A percentile compares a stretch with the other conserved stretches of the same genome.
Conservation (phyloP, 75 land plant genomes). For the Picea sitchensis region DNA sequence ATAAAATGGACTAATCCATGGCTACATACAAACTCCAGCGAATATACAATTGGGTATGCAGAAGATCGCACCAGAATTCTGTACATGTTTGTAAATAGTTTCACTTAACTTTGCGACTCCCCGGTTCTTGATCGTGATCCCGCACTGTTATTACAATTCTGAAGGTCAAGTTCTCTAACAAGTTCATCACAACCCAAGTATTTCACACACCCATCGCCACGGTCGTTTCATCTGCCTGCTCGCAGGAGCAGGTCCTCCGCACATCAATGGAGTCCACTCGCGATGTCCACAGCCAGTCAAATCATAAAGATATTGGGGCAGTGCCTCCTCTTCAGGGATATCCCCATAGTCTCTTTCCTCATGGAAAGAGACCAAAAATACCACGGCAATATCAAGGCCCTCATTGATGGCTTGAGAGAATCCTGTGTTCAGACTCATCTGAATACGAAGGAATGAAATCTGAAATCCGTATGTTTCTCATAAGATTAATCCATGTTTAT, state of each 20-base stretch:
- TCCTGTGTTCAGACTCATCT: constrained; percentile 52
- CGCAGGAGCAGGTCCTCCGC: constrained; percentile 72
- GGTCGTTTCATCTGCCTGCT: constrained; percentile 68
- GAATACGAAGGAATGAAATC: not conserved
- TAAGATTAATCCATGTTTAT: too few species aligned
- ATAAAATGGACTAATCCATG: too few species aligned
- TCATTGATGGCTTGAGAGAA: constrained; percentile 68
- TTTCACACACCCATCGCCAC: constrained; percentile 74
- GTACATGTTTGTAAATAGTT: too few species aligned
- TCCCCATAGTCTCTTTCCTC: constrained; percentile 62
- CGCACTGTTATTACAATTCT: too few species aligned
- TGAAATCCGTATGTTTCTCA: too few species aligned
- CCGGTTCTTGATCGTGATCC: too few species aligned
- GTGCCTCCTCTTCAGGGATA: constrained; percentile 55
- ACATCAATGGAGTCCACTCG: constrained; percentile 41
- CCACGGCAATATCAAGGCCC: constrained; percentile 85
- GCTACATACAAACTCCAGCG: too few species aligned
- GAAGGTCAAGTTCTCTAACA: constrained; percentile 82
- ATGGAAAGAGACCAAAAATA: constrained; percentile 73
- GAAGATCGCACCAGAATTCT: too few species aligned
- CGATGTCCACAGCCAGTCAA: constrained; percentile 71
- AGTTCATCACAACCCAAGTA: constrained; percentile 71
- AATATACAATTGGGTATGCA: too few species aligned
- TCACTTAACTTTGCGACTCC: too few species aligned
- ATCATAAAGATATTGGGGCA: constrained; percentile 71